Evolutionary conservation across 805 yeast species (phyloP).

Genomic region (Cyberlindnera lachancei): DNA sequence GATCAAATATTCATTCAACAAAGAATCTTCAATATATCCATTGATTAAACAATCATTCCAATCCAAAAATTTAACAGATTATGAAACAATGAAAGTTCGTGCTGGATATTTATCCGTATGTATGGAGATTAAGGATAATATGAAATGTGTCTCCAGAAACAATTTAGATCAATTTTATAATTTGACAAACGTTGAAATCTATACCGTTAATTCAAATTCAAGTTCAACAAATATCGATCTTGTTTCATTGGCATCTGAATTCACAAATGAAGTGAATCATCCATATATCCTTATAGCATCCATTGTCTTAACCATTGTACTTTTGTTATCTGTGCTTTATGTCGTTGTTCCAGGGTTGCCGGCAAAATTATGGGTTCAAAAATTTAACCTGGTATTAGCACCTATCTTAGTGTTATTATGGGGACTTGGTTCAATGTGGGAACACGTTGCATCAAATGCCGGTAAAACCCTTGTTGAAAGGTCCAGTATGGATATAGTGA

Average conservation of each 20-base stretch:
- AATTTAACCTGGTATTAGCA: constrained; percentile 26
- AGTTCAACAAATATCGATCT: constrained; percentile 34
- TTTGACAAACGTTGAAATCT: constrained; percentile 28
- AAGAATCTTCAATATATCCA: constrained; percentile 34
- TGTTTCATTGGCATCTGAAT: constrained; percentile 37
- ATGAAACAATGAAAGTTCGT: constrained; percentile 35
- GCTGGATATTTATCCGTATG: constrained; percentile 57
- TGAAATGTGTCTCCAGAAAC: constrained; percentile 31
- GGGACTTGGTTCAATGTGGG: constrained; percentile 63
- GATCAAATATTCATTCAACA: constrained; percentile 41
- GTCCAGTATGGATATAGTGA: constrained; percentile 43
- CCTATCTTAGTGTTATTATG: constrained; percentile 37
- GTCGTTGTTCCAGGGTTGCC: constrained; percentile 45
- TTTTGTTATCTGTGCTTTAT: constrained; percentile 37
- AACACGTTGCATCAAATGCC: constrained; percentile 46
- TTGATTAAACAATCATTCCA: constrained; percentile 32
- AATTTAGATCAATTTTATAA: constrained; percentile 21
- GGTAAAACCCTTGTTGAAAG: constrained; percentile 35
- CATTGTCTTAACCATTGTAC: constrained; percentile 34
- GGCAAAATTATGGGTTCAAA: constrained; percentile 21
- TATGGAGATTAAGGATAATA: constrained; percentile 27
- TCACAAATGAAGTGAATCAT: constrained; percentile 40
- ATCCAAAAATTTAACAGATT: constrained; percentile 24
- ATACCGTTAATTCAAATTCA: constrained; percentile 26
- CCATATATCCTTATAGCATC: constrained; percentile 47